Evolutionary conservation across 192 early-diverging fungal genomes (phyloP).

Genomic region (Chytriomyces hyalinus): DNA sequence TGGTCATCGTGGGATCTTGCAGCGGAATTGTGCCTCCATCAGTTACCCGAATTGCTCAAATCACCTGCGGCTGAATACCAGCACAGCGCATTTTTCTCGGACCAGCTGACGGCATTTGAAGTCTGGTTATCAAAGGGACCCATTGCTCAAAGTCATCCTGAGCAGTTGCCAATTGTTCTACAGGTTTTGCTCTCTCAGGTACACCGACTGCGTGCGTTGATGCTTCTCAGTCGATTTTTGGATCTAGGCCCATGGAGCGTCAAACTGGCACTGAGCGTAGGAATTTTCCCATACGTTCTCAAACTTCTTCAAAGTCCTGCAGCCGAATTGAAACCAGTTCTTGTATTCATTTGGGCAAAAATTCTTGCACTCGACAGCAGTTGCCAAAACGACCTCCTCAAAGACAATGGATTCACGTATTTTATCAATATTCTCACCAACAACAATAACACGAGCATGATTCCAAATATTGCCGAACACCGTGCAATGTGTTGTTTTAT

Average conservation of each 20-base stretch:
- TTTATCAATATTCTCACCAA: slow-evolving; percentile 88
- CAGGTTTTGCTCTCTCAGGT: slow-evolving; percentile 96
- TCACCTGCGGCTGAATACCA: slow-evolving; percentile 64
- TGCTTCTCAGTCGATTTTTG: slow-evolving; percentile 88
- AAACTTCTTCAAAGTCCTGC: slow-evolving; percentile 93
- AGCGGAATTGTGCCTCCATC: slow-evolving; percentile 89
- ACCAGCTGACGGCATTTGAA: slow-evolving; percentile 97
- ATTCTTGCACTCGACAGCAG: slow-evolving; percentile 90
- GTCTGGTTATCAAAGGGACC: slow-evolving; percentile 89
- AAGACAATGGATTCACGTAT: slow-evolving; percentile 89
- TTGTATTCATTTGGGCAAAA: slow-evolving; percentile 97
- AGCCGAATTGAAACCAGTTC: slow-evolving; percentile 87
- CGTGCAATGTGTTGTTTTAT: slow-evolving; percentile 97
- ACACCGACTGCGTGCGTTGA: slow-evolving; percentile 88
- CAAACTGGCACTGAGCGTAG: slow-evolving; percentile 87
- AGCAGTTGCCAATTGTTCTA: slow-evolving; percentile 94
- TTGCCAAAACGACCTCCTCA: slow-evolving; percentile 88
- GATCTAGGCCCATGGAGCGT: slow-evolving; percentile 95
- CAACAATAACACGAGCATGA: slow-evolving; percentile 55
- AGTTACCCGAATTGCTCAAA: slow-evolving; percentile 80
- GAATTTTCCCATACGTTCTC: slow-evolving; percentile 96
- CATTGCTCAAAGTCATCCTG: slow-evolving; percentile 75
- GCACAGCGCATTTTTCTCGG: slow-evolving; percentile 89
- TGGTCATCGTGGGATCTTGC: slow-evolving; percentile 96
- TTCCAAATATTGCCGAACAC: slow-evolving; percentile 82